phyloP scores from a whole-genome alignment of 1,139 yeast genomes.

The Kluyveromyces marxianus region DNA sequence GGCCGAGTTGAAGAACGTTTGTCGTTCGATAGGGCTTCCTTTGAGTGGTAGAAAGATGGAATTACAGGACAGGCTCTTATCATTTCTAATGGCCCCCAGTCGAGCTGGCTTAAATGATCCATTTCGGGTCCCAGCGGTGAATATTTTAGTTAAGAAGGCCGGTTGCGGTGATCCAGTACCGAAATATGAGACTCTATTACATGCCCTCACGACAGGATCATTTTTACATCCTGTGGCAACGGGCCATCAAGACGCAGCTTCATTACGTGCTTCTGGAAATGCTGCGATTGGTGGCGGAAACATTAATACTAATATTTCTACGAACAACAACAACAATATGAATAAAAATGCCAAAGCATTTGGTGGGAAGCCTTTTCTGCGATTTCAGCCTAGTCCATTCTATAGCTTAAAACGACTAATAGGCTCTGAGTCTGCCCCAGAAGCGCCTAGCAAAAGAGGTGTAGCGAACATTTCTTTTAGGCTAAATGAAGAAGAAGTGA shows the following conservation, averaged over 20 bases:
- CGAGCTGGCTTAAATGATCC: slow-evolving; percentile 35
- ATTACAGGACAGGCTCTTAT: slow-evolving; percentile 39
- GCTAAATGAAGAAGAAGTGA: slow-evolving; percentile 36
- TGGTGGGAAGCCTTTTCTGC: slow-evolving; percentile 25
- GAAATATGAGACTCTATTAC: slow-evolving; percentile 29
- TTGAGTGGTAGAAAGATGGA: slow-evolving; percentile 47
- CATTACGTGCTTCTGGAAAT: slow-evolving; percentile 1
- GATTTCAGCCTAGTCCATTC: slow-evolving; percentile 35
- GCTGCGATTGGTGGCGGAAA: too few species aligned
- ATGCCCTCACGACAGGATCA: slow-evolving; percentile 17
- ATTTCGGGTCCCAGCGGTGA: slow-evolving; percentile 38
- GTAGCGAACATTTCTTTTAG: slow-evolving; percentile 35
- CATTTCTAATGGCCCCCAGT: slow-evolving; percentile 32
- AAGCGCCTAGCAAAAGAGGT: slow-evolving; percentile 37
- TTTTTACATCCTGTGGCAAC: slow-evolving; percentile 18
- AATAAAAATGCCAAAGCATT: not conserved
- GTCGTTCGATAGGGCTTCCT: slow-evolving; percentile 40
- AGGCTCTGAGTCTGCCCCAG: slow-evolving; percentile 39
- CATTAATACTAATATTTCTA: too few species aligned
- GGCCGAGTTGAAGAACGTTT: slow-evolving; percentile 38
- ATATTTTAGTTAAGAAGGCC: slow-evolving; percentile 38
- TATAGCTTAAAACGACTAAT: slow-evolving; percentile 39
- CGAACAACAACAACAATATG: too few species aligned
- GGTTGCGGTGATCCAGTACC: slow-evolving; percentile 36
- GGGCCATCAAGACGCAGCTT: slow-evolving; percentile 17